Evolutionary conservation across 495 filamentous ascomycete genomes (phyloP).

Genomic region (Tuber borchii): DNA sequence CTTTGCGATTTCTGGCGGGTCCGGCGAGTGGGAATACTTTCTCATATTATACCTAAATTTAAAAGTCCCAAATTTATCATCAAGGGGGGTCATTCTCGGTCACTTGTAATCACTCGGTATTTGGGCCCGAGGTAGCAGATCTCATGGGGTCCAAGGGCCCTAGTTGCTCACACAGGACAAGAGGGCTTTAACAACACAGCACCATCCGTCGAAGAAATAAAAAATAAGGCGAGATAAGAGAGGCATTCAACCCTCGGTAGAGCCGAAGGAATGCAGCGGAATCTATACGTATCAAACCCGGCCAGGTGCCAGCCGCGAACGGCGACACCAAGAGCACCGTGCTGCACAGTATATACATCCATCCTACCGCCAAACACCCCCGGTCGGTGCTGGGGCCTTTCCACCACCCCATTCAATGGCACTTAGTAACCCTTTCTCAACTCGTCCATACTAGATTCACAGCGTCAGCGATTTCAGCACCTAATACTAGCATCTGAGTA

Average conservation of each 20-base stretch:
- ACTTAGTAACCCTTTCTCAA: slow-evolving; percentile 21
- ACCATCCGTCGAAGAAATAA: not conserved
- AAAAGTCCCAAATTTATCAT: not conserved
- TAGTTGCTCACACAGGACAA: not conserved
- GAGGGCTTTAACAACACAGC: not conserved
- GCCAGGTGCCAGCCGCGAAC: not conserved
- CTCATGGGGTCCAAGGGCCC: not conserved
- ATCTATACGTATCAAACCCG: not conserved
- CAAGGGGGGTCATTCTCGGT: not conserved
- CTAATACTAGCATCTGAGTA: not conserved
- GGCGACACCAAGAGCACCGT: not conserved
- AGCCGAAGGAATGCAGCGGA: not conserved
- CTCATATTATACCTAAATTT: not conserved
- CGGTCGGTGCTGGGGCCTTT: not conserved
- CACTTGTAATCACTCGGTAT: not conserved
- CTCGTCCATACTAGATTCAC: slow-evolving; percentile 20
- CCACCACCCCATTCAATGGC: not conserved
- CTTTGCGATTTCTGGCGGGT: not conserved
- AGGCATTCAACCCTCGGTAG: not conserved
- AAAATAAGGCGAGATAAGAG: not conserved
- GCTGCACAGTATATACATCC: not conserved
- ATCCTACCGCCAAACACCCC: not conserved
- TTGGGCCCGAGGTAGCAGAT: not conserved
- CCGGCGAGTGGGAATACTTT: not conserved
- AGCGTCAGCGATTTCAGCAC: not conserved